Base-by-base conservation (phyloP, 768 basidiomycete genomes). In the Heimioporus sp. region DNA sequence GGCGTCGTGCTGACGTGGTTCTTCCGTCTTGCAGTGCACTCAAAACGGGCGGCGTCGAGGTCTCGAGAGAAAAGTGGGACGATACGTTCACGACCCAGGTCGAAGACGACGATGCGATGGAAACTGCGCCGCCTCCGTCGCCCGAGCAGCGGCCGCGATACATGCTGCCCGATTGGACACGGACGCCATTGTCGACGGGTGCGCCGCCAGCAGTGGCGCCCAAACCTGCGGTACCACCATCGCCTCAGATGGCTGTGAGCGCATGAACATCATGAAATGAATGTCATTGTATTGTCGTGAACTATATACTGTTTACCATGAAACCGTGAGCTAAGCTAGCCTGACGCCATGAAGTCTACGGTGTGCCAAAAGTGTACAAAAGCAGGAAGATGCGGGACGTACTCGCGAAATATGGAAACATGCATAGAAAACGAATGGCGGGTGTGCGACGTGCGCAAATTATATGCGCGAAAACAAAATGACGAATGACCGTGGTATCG, bases 51-150 rank as follows among this genome's bases (percentile, higher is more conserved):
- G 92, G 91, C 0, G 79, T 77, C 3, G 94, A 96, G 64, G 79
- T 97, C 9, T 64, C 83, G 44, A 76, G 92, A 37, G 94, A 96
- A 64, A 82, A 81, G 53, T 97, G 91, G 88, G 93, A 97, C 58
- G 87, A 90, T 63, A 79, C 76, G 19, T 81, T 80, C 31, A 38
- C 54, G 52, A 52, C 66, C 35, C 65, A 69, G 11, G 72, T 71
- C 17, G 76, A 73, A 19, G 77, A 75, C 43, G 79, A 79, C 10
- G 73, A 78, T 54, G 61, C 54, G 41, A 62, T 67, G 34, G 53
- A 54, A 4, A 35, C 46, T 11, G 38, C n/a, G 8, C n/a, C 56
- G 0, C 55, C 60, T 24, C 37, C 49, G 28, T 55, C 46, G 37
- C 52, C 63, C 17, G 66, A 69, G 28, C 68, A 70, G 36, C 52